Percentiles rank a stretch among this genome's conserved stretches.
Evolutionary conservation across 2,329 filamentous ascomycete genomes (phyloP).

Genomic region (Venturia aucupariae): DNA sequence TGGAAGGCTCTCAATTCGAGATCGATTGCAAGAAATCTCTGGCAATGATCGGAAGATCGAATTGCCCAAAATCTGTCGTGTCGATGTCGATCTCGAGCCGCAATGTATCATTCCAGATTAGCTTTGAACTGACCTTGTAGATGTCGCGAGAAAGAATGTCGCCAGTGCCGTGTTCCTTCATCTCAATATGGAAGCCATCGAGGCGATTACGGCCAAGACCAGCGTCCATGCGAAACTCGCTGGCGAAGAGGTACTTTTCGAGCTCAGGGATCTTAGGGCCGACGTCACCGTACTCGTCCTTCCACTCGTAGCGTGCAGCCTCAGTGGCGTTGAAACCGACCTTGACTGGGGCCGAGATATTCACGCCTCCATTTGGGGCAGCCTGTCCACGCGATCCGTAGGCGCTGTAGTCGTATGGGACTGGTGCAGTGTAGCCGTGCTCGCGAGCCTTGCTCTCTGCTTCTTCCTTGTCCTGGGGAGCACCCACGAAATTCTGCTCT

Average conservation of each 20-base stretch:
- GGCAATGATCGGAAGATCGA: no score
- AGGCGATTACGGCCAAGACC: slow-evolving; percentile 51
- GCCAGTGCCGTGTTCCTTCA: not conserved
- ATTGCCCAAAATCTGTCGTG: no score
- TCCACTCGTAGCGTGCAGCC: slow-evolving; percentile 61
- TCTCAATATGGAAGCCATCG: not conserved
- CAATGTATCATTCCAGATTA: no score
- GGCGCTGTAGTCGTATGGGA: slow-evolving; percentile 12
- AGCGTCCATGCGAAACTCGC: slow-evolving; percentile 39
- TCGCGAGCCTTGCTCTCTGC: slow-evolving; percentile 8
- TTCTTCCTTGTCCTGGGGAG: slow-evolving; percentile 1
- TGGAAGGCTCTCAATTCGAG: no score
- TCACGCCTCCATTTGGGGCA: slow-evolving; percentile 4
- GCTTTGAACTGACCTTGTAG: slow-evolving; percentile 34
- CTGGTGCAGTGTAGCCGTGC: slow-evolving; percentile 3
- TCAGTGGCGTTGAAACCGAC: not conserved
- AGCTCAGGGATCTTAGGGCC: slow-evolving; percentile 58
- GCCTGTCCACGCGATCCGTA: slow-evolving; percentile 5
- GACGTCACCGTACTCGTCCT: slow-evolving; percentile 77
- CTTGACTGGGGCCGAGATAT: not conserved
- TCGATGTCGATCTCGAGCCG: no score
- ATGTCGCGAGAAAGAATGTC: slow-evolving; percentile 36
- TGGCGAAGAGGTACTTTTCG: slow-evolving; percentile 65
- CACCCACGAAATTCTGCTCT: slow-evolving; percentile 9
- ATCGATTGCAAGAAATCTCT: no score